A percentile compares a stretch with the other conserved stretches of the same genome.
These are phyloP conservation scores for Aspergillus ellipticus DNA, from an alignment of 495 filamentous ascomycete genomes.

Conservation along the genomic window DNA sequence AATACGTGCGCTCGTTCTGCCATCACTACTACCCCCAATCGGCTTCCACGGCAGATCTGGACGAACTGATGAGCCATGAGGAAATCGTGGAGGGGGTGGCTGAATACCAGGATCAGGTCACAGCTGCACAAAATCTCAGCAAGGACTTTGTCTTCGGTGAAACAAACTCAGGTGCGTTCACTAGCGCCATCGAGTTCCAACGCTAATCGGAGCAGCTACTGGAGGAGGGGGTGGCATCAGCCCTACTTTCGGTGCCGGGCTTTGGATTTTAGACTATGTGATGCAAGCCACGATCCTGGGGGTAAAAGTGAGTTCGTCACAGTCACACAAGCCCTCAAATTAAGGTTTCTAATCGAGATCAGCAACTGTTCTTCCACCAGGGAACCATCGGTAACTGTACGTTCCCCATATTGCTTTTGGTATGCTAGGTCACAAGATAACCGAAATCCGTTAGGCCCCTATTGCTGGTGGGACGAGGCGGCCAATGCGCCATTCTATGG, in stretches of 20 bases:
- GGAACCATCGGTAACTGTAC: constrained; percentile 56
- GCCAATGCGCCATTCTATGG: constrained; percentile 59
- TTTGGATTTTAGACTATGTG: constrained; percentile 60
- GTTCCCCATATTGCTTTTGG: neutral
- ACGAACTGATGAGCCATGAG: constrained; percentile 50
- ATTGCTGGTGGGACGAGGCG: constrained; percentile 56
- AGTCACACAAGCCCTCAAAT: neutral
- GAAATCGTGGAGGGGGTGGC: constrained; percentile 44
- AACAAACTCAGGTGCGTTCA: constrained; percentile 50
- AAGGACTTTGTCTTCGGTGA: constrained; percentile 58
- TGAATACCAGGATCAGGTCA: constrained; percentile 47
- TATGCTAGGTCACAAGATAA: neutral
- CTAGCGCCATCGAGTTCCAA: neutral
- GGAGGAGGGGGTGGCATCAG: constrained; percentile 44
- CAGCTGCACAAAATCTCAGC: constrained; percentile 37
- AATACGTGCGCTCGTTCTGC: constrained; percentile 50
- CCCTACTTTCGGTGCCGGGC: constrained; percentile 53
- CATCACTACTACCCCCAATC: constrained; percentile 61
- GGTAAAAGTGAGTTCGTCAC: constrained; percentile 21
- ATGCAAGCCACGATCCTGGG: constrained; percentile 49
- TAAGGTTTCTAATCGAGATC: neutral
- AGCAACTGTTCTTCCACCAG: constrained; percentile 54
- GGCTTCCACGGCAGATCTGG: constrained; percentile 28
- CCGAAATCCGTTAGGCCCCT: constrained; percentile 36
- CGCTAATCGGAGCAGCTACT: constrained; percentile 20